phyloP scores from a whole-genome alignment of 306 rosid species.

The Trifolium subterraneum region DNA sequence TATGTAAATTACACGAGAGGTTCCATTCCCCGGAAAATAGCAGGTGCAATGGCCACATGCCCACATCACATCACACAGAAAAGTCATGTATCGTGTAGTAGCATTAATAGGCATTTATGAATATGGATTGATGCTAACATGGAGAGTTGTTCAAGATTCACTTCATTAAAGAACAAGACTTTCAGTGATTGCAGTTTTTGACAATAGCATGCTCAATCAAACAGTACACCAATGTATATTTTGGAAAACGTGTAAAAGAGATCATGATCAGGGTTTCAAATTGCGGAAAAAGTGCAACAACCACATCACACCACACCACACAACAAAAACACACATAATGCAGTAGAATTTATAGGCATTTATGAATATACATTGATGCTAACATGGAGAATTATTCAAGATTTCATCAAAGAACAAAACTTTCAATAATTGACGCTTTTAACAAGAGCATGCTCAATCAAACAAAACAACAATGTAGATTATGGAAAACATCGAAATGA shows the following conservation, averaged over 20 bases:
- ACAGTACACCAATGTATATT: neutral
- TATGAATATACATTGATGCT: conserved; percentile 32
- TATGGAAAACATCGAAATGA: conserved; percentile 23
- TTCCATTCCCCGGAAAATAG: no score
- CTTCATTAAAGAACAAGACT: conserved; percentile 5
- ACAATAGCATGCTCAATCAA: conserved; percentile 31
- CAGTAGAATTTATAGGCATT: neutral
- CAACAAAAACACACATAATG: neutral
- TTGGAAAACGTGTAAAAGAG: neutral
- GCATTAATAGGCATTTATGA: conserved; percentile 10
- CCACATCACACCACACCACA: neutral
- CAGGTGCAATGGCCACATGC: no score
- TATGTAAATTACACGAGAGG: no score
- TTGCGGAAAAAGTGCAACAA: neutral
- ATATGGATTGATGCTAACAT: conserved; percentile 28
- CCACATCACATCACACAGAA: no score
- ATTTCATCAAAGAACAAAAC: conserved; percentile 7
- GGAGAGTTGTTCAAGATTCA: conserved; percentile 19
- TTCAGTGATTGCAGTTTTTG: conserved; percentile 12
- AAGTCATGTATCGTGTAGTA: neutral
- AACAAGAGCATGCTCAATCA: conserved; percentile 29
- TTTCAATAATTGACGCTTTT: conserved; percentile 18
- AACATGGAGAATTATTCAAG: conserved; percentile 12
- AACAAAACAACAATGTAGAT: conserved; percentile 20
- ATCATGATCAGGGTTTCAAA: neutral